These are phyloP conservation scores for Collybiopsis luxurians DNA, from an alignment of 768 basidiomycete genomes.

Conservation along the genomic window DNA sequence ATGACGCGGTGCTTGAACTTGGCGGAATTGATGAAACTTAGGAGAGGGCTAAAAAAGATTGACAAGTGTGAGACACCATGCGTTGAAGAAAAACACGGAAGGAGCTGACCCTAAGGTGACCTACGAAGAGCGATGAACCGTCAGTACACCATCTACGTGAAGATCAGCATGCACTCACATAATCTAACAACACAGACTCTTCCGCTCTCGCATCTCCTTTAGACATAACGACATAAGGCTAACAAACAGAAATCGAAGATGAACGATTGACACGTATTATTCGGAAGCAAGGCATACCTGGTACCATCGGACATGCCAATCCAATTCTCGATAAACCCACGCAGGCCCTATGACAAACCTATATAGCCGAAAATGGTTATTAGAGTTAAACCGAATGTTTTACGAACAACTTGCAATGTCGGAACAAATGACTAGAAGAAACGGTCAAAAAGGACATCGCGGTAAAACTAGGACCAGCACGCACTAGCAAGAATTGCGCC, in stretches of 20 bases:
- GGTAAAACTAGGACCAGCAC: constrained; percentile 21
- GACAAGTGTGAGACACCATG: neutral
- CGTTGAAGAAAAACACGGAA: neutral
- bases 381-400: neutral
- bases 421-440: constrained; percentile 55
- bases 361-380: neutral
- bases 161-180: constrained; percentile 37
- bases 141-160: neutral
- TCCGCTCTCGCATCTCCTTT: constrained; percentile 51
- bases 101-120: constrained; percentile 38
- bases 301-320: constrained; percentile 54
- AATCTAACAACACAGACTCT: constrained; percentile 63
- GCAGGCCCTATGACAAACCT: constrained; percentile 50
- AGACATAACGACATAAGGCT: constrained; percentile 64
- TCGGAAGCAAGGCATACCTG: constrained; percentile 42
- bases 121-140: constrained; percentile 22
- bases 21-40: constrained; percentile 41
- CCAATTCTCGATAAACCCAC: constrained; percentile 46
- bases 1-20: constrained; percentile 55
- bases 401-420: constrained; percentile 31
- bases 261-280: neutral
- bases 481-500: constrained; percentile 39
- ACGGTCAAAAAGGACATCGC: neutral
- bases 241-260: neutral
- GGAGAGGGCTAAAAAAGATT: constrained; percentile 39